Evolutionary conservation across 768 basidiomycete genomes (phyloP).

Genomic region (Hygrophorus pudorinus): DNA sequence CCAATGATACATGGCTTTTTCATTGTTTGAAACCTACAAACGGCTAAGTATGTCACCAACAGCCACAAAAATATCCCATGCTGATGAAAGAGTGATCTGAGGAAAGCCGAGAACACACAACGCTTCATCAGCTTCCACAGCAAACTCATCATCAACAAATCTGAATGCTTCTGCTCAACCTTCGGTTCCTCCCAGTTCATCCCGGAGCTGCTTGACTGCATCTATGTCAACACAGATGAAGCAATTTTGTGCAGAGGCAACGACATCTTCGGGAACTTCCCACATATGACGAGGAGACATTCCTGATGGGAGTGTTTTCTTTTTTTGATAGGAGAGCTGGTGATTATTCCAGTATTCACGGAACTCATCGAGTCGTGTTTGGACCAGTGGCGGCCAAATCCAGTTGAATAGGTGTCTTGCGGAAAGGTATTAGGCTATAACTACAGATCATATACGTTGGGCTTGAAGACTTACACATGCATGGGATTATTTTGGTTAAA

Average conservation of each 20-base stretch:
- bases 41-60: background rate
- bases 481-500: background rate
- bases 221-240: background rate
- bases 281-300: slow-evolving; percentile 2
- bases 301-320: background rate
- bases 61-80: slow-evolving; percentile 3
- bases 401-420: slow-evolving; percentile 13
- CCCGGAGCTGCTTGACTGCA: slow-evolving; percentile 3
- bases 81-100: background rate
- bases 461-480: background rate
- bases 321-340: slow-evolving; percentile 1
- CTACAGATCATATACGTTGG: background rate
- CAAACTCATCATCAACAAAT: slow-evolving; percentile 4
- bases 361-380: slow-evolving; percentile 13
- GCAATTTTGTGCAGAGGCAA: background rate
- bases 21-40: too few relatives aligned
- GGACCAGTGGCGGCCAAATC: slow-evolving; percentile 18
- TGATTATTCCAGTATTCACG: slow-evolving; percentile 16
- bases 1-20: too few relatives aligned
- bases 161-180: slow-evolving; percentile 4
- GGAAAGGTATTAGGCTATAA: background rate
- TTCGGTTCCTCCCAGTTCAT: slow-evolving; percentile 2
- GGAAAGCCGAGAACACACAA: slow-evolving; percentile 3
- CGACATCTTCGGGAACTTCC: background rate
- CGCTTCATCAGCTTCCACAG: slow-evolving; percentile 1